Evolutionary conservation across 208 protist genomes (phyloP).

Genomic region (Kentomonas sorsogonicus): DNA sequence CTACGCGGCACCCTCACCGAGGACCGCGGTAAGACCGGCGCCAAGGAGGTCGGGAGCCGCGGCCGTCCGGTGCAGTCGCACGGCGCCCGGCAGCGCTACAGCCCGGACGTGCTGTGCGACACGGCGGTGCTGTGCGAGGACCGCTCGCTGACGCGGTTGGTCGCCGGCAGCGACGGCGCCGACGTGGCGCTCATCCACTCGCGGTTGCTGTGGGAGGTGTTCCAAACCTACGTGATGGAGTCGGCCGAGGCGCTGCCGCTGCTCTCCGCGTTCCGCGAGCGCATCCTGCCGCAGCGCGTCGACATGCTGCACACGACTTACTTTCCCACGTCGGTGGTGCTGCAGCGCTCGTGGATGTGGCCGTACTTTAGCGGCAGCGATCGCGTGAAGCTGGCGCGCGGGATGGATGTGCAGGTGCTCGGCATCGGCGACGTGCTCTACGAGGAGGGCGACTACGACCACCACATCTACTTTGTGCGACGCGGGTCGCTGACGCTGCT

Average conservation of each 20-base stretch:
- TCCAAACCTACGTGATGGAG: conserved; percentile 40
- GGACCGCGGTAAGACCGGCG: not conserved
- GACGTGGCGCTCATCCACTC: conserved; percentile 77
- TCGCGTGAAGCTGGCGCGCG: conserved; percentile 63
- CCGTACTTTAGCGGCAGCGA: conserved; percentile 60
- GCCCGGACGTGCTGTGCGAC: conserved; percentile 57
- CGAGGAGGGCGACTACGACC: conserved; percentile 54
- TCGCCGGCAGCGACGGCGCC: conserved; percentile 36
- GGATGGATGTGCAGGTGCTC: conserved; percentile 66
- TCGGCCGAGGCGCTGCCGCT: conserved; percentile 27
- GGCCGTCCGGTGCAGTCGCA: conserved; percentile 32
- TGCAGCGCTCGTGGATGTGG: conserved; percentile 87
- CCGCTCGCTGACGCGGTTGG: conserved; percentile 33
- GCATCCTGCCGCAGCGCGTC: conserved; percentile 44
- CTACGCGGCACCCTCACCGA: conserved; percentile 60
- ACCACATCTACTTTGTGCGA: conserved; percentile 80
- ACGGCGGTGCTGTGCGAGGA: conserved; percentile 78
- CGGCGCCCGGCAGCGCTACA: conserved; percentile 26
- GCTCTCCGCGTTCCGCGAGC: conserved; percentile 40
- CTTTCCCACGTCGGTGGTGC: conserved; percentile 63
- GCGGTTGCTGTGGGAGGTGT: conserved; percentile 77
- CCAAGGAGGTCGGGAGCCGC: not conserved
- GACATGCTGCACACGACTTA: conserved; percentile 61
- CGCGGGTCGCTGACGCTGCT: conserved; percentile 57
- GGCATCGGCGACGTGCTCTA: conserved; percentile 69